These are phyloP conservation scores for Talaromyces sp. DNA, from an alignment of 2,329 filamentous ascomycete genomes.

Conservation along the genomic window DNA sequence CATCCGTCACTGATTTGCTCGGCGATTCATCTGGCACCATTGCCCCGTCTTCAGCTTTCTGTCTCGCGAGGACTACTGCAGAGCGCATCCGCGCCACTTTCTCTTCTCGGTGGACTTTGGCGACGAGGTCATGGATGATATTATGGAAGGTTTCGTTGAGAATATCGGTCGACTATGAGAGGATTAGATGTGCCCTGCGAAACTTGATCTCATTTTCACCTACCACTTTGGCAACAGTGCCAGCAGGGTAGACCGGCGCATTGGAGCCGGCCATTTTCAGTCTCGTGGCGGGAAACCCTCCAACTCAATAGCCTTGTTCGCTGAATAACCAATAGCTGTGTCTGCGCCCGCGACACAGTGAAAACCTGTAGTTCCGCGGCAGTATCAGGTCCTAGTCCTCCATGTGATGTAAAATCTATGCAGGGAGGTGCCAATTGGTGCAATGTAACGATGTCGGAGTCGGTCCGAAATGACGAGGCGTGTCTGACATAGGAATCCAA, in stretches of 20 bases:
- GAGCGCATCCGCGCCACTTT: slow-evolving; percentile 62
- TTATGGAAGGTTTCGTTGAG: slow-evolving; percentile 62
- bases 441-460: slow-evolving; percentile 16
- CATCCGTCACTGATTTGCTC: slow-evolving; percentile 34
- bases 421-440: slow-evolving; percentile 16
- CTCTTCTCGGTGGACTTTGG: slow-evolving; percentile 62
- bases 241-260: slow-evolving; percentile 35
- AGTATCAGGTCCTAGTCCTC: slow-evolving; percentile 25
- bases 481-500: slow-evolving; percentile 17
- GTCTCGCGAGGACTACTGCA: slow-evolving; percentile 47
- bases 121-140: slow-evolving; percentile 62
- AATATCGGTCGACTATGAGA: slow-evolving; percentile 40
- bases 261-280: slow-evolving; percentile 37
- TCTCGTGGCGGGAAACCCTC: slow-evolving; percentile 13
- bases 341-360: slow-evolving; percentile 26
- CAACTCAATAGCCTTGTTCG: slow-evolving; percentile 8
- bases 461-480: slow-evolving; percentile 9
- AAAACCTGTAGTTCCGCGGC: slow-evolving; percentile 21
- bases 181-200: background rate
- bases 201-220: slow-evolving; percentile 13
- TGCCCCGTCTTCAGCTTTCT: slow-evolving; percentile 47
- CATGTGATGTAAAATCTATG: slow-evolving; percentile 29
- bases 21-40: slow-evolving; percentile 34
- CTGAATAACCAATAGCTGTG: slow-evolving; percentile 23
- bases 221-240: slow-evolving; percentile 47